These are phyloP conservation scores for Ceriops decandra DNA, from an alignment of 345 rosid genomes.

Conservation along the genomic window DNA sequence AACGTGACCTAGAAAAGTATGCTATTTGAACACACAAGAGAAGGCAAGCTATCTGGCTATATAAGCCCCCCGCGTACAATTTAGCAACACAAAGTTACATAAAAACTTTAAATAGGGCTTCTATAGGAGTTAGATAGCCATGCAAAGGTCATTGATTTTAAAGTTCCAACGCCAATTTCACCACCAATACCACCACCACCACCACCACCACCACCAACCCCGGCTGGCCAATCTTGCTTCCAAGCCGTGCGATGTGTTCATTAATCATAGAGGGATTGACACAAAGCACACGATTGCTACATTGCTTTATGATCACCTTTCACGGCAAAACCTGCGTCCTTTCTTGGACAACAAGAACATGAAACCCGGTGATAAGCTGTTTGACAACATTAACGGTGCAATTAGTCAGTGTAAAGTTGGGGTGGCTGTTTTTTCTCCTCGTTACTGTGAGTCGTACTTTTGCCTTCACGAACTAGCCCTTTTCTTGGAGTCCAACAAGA, in stretches of 20 bases:
- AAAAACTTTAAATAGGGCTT: background rate
- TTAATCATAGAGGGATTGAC: constrained; percentile 67
- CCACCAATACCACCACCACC: constrained; percentile 1
- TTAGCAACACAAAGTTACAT: background rate
- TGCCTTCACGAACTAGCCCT: constrained; percentile 73
- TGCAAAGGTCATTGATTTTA: constrained; percentile 24
- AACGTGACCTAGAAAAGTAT: too few relatives aligned
- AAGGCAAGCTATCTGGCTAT: background rate
- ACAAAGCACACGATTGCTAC: constrained; percentile 53
- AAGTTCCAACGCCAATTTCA: constrained; percentile 16
- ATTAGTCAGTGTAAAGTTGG: constrained; percentile 50
- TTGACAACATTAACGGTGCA: constrained; percentile 51
- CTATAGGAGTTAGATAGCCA: background rate
- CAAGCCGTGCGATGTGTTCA: constrained; percentile 52
- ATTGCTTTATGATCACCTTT: constrained; percentile 59
- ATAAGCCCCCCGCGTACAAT: background rate
- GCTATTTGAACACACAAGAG: background rate
- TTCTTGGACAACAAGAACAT: constrained; percentile 72
- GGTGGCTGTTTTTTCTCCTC: constrained; percentile 60
- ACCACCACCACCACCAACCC: constrained; percentile 3
- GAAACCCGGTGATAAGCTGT: constrained; percentile 73
- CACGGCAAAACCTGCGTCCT: constrained; percentile 35
- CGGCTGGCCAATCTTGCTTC: constrained; percentile 10
- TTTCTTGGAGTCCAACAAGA: constrained; percentile 58
- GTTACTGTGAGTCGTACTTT: constrained; percentile 53